These are phyloP conservation scores for Chrysoporthe deuterocubensis DNA, from an alignment of 2,329 filamentous ascomycete species.

Conservation along the genomic window DNA sequence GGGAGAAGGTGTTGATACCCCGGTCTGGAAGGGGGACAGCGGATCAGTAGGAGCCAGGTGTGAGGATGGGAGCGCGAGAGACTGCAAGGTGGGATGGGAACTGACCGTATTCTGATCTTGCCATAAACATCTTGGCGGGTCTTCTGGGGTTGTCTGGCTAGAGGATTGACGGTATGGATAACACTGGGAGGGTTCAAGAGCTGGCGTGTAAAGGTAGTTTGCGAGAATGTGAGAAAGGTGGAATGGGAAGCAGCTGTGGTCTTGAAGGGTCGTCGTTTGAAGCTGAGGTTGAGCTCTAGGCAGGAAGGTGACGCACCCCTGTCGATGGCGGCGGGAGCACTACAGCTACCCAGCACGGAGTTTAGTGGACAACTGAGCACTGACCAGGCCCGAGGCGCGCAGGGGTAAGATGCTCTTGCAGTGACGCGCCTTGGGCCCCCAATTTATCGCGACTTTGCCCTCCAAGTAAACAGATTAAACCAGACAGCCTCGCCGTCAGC, in stretches of 20 bases:
- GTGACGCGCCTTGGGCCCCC: constrained; percentile 24
- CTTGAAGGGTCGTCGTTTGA: constrained; percentile 9
- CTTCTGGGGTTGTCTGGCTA: constrained; percentile 35
- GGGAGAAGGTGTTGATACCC: constrained; percentile 99
- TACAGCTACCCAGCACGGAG: not conserved
- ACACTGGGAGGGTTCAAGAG: not conserved
- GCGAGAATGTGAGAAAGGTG: not conserved
- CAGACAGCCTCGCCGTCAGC: constrained; percentile 3
- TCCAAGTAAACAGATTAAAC: constrained; percentile 16
- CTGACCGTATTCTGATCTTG: constrained; percentile 99
- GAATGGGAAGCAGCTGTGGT: constrained; percentile 4
- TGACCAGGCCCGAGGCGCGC: constrained; percentile 4
- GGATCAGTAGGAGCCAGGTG: constrained; percentile 40
- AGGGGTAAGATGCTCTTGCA: constrained; percentile 6
- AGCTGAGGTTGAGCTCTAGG: constrained; percentile 30
- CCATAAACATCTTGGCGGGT: constrained; percentile 91
- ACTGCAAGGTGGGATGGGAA: constrained; percentile 31
- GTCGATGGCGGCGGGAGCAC: constrained; percentile 10
- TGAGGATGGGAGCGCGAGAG: constrained; percentile 31
- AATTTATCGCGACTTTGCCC: constrained; percentile 20
- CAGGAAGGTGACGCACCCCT: constrained; percentile 32
- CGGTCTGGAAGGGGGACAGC: constrained; percentile 66
- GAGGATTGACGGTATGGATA: not conserved
- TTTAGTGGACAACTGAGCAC: not conserved
- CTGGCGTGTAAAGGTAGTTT: constrained; percentile 8